These are phyloP conservation scores for Akanthomyces dipterigenus DNA, from an alignment of 2,329 filamentous ascomycete genomes.

Conservation along the genomic window DNA sequence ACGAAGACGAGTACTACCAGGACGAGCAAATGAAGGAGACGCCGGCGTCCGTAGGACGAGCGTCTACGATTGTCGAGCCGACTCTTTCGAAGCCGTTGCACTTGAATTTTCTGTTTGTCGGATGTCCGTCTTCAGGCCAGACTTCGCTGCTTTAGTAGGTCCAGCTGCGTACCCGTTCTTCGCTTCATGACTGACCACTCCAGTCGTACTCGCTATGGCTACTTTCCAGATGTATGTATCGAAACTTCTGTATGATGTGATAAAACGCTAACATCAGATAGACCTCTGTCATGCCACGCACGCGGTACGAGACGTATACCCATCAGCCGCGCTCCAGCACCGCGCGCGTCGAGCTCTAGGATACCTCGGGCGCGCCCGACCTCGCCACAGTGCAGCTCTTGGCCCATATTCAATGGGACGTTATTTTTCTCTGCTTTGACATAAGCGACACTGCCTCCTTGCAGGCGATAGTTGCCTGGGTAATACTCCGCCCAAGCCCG, in stretches of 20 bases:
- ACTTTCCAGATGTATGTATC: conserved; percentile 30
- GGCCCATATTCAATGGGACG: conserved; percentile 31
- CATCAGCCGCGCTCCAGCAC: conserved; percentile 21
- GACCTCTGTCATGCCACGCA: conserved; percentile 26
- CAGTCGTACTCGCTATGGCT: conserved; percentile 32
- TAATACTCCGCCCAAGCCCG: conserved; percentile 10
- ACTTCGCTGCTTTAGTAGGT: conserved; percentile 33
- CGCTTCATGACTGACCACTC: conserved; percentile 1
- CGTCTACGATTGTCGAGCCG: conserved; percentile 9
- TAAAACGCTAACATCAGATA: conserved; percentile 15
- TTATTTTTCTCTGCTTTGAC: conserved; percentile 34
- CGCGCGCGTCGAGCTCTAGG: conserved; percentile 30
- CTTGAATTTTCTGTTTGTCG: conserved; percentile 32
- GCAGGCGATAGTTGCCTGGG: conserved; percentile 30
- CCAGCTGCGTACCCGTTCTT: neutral
- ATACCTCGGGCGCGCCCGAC: conserved; percentile 33
- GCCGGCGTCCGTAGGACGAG: neutral
- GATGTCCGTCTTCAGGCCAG: conserved; percentile 26
- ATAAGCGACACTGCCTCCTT: conserved; percentile 27
- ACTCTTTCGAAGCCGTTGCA: conserved; percentile 18
- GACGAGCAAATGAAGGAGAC: neutral
- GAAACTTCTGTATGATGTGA: neutral
- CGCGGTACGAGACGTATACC: conserved; percentile 30
- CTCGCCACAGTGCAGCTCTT: conserved; percentile 27
- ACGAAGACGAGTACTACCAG: neutral